Evolutionary conservation across 2,329 filamentous ascomycete genomes (phyloP), one percentile per base, ranked within the genome.

Genomic region (Diaporthe vexans): DNA sequence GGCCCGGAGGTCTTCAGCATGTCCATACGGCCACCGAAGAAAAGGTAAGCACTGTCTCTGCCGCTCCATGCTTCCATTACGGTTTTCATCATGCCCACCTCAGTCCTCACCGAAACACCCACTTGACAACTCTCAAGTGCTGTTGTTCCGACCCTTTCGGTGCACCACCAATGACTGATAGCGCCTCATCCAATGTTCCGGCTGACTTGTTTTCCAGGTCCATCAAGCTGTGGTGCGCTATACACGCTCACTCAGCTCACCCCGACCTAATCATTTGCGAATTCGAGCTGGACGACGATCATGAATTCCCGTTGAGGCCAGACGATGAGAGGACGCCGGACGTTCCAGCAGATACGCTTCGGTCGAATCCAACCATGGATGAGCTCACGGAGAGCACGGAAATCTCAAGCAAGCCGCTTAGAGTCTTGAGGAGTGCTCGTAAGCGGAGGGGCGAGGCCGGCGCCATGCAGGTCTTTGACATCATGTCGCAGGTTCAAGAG

Each of bases 401-500:
- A 73, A 91, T 93, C 37, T 85, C 89, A 65, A 97, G 93, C 82
- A 94, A 92, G 77, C 95, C 94, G 6, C 84, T 97, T n/a, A 88
- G 94, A 51, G 90, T 97, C 1, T 81, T 97, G 33, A 87, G 94
- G 48, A 94, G 92, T 79, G 93, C 94, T 0, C 89, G 94, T 13
- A 94, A 94, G 79, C 88, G 92, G 67, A 91, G 91, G 77, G 94
- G 94, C 8, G 94, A 97, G 79, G 93, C 94, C 59, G 93, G 93
- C 7, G 94, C 94, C 0, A 97, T 97, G 92, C 93, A 97, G 78
- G 94, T 97, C 1, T 97, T 97, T 82, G 95, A 95, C 82, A 95
- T 97, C 77, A 94, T 97, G 90, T 94, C 94, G 1, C 95, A 98
- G 81, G 93, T 98, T 0, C 95, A 97, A 81, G 94, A 97, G 78